Conservation (phyloP, 345 rosid species). For the Arabidopsis arenosa region DNA sequence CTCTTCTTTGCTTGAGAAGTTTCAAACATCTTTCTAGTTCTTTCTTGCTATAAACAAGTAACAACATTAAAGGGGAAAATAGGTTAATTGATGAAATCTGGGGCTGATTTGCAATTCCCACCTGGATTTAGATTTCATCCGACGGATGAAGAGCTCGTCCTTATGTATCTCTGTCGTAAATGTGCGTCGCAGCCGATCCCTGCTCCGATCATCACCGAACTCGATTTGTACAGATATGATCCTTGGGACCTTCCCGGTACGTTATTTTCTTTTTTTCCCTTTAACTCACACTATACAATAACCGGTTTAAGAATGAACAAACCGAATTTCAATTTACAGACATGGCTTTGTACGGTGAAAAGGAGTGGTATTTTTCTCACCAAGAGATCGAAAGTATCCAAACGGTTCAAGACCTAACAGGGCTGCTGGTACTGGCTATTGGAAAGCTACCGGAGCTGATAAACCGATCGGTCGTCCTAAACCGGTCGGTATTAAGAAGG, state of each 20-base stretch:
- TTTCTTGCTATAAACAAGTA: not conserved
- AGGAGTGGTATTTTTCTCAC: slow-evolving; percentile 98
- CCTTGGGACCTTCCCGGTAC: slow-evolving; percentile 97
- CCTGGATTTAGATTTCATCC: slow-evolving; percentile 98
- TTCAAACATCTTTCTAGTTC: slow-evolving; percentile 59
- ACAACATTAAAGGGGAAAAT: not conserved
- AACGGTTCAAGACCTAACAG: slow-evolving; percentile 96
- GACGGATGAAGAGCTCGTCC: slow-evolving; percentile 96
- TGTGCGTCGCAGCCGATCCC: slow-evolving; percentile 75
- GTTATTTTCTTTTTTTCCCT: not conserved
- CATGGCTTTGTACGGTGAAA: slow-evolving; percentile 82
- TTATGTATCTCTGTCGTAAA: slow-evolving; percentile 83
- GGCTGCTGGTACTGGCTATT: slow-evolving; percentile 86
- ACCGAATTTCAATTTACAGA: slow-evolving; percentile 42
- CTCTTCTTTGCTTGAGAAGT: slow-evolving; percentile 54
- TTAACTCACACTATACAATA: not conserved
- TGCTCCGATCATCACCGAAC: slow-evolving; percentile 79
- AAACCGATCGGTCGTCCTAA: slow-evolving; percentile 89
- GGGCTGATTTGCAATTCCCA: slow-evolving; percentile 63
- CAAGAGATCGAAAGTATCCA: slow-evolving; percentile 87
- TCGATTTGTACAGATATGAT: slow-evolving; percentile 78
- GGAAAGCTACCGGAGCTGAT: slow-evolving; percentile 99
- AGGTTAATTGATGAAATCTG: slow-evolving; percentile 47
- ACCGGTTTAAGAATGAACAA: slow-evolving; percentile 21
- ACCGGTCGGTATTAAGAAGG: slow-evolving; percentile 86